Percentiles rank a stretch among this genome's conserved stretches.
phyloP scores from a whole-genome alignment of 208 protist genomes.

The Wallacemonas collosoma region DNA sequence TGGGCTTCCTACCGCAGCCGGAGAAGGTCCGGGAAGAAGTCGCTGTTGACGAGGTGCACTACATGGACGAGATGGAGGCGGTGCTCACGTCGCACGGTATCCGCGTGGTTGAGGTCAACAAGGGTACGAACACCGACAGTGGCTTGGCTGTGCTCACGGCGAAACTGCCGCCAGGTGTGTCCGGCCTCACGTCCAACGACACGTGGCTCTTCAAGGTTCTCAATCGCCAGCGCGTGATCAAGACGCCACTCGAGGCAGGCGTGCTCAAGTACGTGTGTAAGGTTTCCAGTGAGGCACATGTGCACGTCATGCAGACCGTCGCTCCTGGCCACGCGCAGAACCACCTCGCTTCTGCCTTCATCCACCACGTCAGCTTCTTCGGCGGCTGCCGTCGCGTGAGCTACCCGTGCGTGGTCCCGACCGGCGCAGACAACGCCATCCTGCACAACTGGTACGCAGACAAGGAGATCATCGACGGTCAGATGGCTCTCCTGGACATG shows the following conservation, averaged over 20 bases:
- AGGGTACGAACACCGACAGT: conserved; percentile 84
- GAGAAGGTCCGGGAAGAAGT: conserved; percentile 53
- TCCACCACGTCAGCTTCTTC: conserved; percentile 87
- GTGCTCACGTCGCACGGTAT: conserved; percentile 52
- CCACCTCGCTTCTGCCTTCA: conserved; percentile 91
- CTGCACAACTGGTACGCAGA: conserved; percentile 91
- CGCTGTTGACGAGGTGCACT: conserved; percentile 82
- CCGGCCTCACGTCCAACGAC: conserved; percentile 24
- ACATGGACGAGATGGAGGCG: conserved; percentile 76
- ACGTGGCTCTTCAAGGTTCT: conserved; percentile 66
- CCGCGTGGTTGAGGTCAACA: conserved; percentile 71
- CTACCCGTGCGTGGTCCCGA: conserved; percentile 96
- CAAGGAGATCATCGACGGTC: conserved; percentile 74
- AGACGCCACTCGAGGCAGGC: conserved; percentile 91
- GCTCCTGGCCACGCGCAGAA: conserved; percentile 93
- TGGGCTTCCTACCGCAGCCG: conserved; percentile 81
- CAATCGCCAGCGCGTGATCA: conserved; percentile 78
- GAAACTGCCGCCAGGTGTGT: conserved; percentile 41
- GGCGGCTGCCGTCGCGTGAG: conserved; percentile 89
- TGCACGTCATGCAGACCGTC: conserved; percentile 87
- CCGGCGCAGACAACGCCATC: conserved; percentile 85
- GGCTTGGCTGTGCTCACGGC: conserved; percentile 63
- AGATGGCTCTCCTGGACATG: conserved; percentile 96
- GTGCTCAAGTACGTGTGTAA: conserved; percentile 90
- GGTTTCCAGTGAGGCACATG: conserved; percentile 86